Base-by-base conservation (phyloP, 2,329 filamentous ascomycete species). In the Botrytis fabae region DNA sequence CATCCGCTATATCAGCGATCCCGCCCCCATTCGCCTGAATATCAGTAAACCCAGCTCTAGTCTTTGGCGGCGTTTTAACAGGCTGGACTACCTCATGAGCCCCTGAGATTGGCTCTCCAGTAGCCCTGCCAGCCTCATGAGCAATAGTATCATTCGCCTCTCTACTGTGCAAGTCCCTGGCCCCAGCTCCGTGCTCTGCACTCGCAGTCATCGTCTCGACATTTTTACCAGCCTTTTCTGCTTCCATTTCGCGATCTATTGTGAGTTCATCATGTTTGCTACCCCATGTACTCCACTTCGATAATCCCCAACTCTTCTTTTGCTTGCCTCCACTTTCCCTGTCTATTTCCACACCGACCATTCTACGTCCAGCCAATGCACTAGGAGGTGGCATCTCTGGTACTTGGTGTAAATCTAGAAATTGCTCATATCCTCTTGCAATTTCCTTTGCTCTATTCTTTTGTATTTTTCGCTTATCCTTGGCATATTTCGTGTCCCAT, bases 231-330 rank as follows among this genome's bases (percentile, higher is more conserved):
- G 86, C 85, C 73, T 82, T 82, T 2, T 85, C 85, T 0, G 86
- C 85, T 75, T 86, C 85, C 70, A 87, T 81, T 80, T 91, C 88
- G 5, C 88, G 84, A 64, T 85, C 83, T 5, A 97, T 86, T 0
- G 92, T 92, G 75, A 86, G 86, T 81, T 95, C 88, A 80, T 98
- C 96, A 79, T 98, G 94, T 80, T 93, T 97, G 63, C 92, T 95
- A 22, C 93, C 94, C 92, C 94, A 97, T 1, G 91, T 85, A 68
- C 90, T 92, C 95, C 95, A 98, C 76, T 98, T 84, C 3, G 91
- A 89, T 81, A 98, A 85, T 12, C 92, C 93, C 82, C 92, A 89
- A 76, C 92, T 94, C 85, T 88, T 91, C 76, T 83, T 82, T 71
- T 81, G 86, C 82, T 85, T 90, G 80, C 87, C 86, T 77, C 85